A percentile compares a stretch with the other conserved stretches of the same genome.
Conservation (phyloP, 305 asterid genomes). For the Fraxinus ornus region DNA sequence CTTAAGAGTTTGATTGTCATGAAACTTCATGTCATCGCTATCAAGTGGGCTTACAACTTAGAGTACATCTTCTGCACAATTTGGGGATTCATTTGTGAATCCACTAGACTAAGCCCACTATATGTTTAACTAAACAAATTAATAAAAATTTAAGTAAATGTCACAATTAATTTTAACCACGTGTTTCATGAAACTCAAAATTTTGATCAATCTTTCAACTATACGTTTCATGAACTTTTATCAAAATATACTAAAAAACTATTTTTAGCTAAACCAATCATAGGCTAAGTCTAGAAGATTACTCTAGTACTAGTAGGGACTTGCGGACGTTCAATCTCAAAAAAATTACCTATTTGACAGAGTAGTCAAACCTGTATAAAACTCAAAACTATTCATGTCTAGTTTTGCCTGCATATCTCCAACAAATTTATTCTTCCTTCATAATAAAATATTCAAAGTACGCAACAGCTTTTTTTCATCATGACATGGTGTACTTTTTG, state of each 20-base stretch:
- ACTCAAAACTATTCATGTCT: background rate
- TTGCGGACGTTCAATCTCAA: background rate
- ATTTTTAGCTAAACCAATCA: too few relatives aligned
- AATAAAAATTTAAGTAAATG: too few relatives aligned
- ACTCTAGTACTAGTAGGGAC: background rate
- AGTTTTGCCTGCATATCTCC: too few relatives aligned
- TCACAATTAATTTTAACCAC: too few relatives aligned
- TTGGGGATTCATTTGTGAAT: background rate
- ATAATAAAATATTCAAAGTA: too few relatives aligned
- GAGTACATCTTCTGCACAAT: background rate
- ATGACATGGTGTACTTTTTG: too few relatives aligned
- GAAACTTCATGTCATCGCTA: background rate
- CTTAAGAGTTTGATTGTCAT: background rate
- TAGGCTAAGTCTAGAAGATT: background rate
- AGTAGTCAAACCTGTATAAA: background rate
- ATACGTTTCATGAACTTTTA: too few relatives aligned
- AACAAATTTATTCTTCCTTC: too few relatives aligned
- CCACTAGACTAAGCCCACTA: background rate
- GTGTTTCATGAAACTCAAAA: too few relatives aligned
- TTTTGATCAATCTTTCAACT: background rate
- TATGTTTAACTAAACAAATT: too few relatives aligned
- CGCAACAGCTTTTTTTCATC: too few relatives aligned
- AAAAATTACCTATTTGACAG: background rate
- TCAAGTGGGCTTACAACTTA: background rate
- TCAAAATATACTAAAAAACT: background rate